Evolutionary conservation across 2,329 filamentous ascomycete species (phyloP).

Genomic region (Sphaceloma murrayae): DNA sequence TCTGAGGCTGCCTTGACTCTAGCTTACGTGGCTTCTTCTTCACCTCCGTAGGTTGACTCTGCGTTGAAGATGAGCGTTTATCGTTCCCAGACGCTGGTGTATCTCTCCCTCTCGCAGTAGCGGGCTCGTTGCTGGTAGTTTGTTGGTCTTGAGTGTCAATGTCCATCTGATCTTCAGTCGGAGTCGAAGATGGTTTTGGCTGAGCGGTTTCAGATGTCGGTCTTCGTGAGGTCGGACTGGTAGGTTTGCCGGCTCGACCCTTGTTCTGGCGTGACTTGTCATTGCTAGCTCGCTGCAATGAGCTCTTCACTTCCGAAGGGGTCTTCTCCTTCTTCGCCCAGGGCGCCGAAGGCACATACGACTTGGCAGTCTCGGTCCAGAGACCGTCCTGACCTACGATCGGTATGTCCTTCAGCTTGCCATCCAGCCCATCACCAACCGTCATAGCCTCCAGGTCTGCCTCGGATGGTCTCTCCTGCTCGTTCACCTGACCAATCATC

Average conservation of each 20-base stretch:
- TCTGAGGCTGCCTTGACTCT: not conserved
- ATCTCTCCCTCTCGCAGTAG: not conserved
- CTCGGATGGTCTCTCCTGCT: conserved; percentile 27
- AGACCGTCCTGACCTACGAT: not conserved
- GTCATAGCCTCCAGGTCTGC: conserved; percentile 31
- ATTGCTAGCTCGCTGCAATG: not conserved
- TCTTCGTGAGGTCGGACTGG: not conserved
- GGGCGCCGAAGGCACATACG: not conserved
- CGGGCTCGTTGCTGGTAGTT: not conserved
- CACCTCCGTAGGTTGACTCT: not conserved
- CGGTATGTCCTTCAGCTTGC: not conserved
- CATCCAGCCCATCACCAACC: conserved; percentile 18
- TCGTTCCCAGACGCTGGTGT: not conserved
- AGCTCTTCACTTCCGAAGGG: not conserved
- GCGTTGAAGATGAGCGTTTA: not conserved
- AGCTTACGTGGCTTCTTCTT: conserved; percentile 11
- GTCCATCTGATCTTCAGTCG: not conserved
- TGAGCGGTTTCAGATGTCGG: not conserved
- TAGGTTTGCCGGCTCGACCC: not conserved
- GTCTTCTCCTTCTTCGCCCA: not conserved
- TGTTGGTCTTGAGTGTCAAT: not conserved
- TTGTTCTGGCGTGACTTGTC: not conserved
- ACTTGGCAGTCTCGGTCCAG: not conserved
- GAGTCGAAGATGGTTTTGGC: not conserved
- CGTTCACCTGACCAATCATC: conserved; percentile 31